These are phyloP conservation scores for Cutaneotrichosporon sp. DNA, from an alignment of 1,284 basidiomycete species.

Conservation along the genomic window DNA sequence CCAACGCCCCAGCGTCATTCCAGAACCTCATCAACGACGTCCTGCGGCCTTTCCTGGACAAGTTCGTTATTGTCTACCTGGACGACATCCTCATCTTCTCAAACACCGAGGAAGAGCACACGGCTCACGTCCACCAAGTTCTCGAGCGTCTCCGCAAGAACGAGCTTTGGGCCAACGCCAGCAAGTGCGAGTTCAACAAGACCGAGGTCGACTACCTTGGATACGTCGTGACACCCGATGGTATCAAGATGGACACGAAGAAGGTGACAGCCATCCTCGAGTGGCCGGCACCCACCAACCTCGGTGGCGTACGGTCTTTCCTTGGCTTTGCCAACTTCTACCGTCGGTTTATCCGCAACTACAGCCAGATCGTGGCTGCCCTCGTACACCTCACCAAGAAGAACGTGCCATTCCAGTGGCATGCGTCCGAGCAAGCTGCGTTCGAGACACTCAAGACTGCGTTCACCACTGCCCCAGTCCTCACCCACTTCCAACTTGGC, in stretches of 20 bases:
- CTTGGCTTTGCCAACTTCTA: slow-evolving; percentile 55
- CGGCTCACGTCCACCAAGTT: slow-evolving; percentile 40
- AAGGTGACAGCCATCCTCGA: slow-evolving; percentile 37
- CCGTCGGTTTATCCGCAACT: slow-evolving; percentile 52
- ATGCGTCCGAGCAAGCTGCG: neutral
- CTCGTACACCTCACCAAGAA: slow-evolving; percentile 36
- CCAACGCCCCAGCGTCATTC: slow-evolving; percentile 53
- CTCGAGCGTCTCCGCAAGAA: slow-evolving; percentile 48
- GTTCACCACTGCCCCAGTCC: neutral
- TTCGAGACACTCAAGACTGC: slow-evolving; percentile 1
- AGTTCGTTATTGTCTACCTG: slow-evolving; percentile 44
- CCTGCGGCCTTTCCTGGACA: slow-evolving; percentile 38
- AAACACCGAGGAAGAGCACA: slow-evolving; percentile 51
- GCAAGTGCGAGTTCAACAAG: slow-evolving; percentile 55
- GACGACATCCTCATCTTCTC: slow-evolving; percentile 56
- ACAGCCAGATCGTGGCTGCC: slow-evolving; percentile 43
- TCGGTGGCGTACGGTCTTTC: slow-evolving; percentile 50
- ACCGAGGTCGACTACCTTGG: slow-evolving; percentile 31
- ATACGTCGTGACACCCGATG: slow-evolving; percentile 21
- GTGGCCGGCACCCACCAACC: slow-evolving; percentile 53
- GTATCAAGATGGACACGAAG: slow-evolving; percentile 50
- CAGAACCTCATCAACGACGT: slow-evolving; percentile 44
- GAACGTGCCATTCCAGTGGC: slow-evolving; percentile 26
- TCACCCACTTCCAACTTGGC: slow-evolving; percentile 11
- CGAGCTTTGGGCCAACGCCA: slow-evolving; percentile 49